Percentiles rank a stretch among this genome's conserved stretches.
Conservation (phyloP, 352 stramenopile genomes). For the Pythium monospermum region DNA sequence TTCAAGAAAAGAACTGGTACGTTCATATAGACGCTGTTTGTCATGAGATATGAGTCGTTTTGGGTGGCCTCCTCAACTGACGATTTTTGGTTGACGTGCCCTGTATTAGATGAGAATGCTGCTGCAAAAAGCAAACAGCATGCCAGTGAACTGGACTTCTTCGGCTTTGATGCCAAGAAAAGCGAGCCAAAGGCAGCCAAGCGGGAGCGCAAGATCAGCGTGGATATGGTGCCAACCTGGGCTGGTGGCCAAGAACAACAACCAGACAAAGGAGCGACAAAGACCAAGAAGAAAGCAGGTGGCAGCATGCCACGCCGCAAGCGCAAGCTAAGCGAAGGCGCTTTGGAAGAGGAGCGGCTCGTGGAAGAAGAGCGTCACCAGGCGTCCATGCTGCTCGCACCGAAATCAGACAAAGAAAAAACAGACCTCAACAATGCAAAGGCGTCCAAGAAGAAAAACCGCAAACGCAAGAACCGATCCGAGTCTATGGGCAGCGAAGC, state of each 20-base stretch:
- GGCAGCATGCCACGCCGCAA: slow-evolving; percentile 76
- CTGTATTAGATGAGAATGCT: slow-evolving; percentile 10
- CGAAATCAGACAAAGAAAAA: slow-evolving; percentile 19
- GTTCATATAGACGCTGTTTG: too few species aligned
- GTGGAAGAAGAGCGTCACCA: slow-evolving; percentile 63
- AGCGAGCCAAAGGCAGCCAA: slow-evolving; percentile 29
- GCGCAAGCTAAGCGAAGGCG: slow-evolving; percentile 80
- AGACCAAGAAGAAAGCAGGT: slow-evolving; percentile 35
- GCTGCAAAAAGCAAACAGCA: slow-evolving; percentile 24
- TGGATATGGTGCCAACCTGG: slow-evolving; percentile 64
- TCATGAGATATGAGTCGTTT: too few species aligned
- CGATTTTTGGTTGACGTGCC: too few species aligned
- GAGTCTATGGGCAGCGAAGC: slow-evolving; percentile 18
- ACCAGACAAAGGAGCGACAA: slow-evolving; percentile 10
- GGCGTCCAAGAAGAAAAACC: slow-evolving; percentile 26
- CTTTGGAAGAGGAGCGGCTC: slow-evolving; percentile 61
- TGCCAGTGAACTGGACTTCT: slow-evolving; percentile 70
- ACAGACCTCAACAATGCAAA: slow-evolving; percentile 23
- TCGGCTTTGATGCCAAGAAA: slow-evolving; percentile 49
- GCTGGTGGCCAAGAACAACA: slow-evolving; percentile 33
- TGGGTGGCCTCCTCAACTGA: too few species aligned
- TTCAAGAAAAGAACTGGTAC: slow-evolving; percentile 45
- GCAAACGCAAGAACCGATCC: slow-evolving; percentile 29
- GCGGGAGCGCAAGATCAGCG: slow-evolving; percentile 58
- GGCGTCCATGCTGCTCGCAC: slow-evolving; percentile 60